Base-by-base conservation (phyloP, 2,329 filamentous ascomycete genomes). In the Colletotrichum limetticola region DNA sequence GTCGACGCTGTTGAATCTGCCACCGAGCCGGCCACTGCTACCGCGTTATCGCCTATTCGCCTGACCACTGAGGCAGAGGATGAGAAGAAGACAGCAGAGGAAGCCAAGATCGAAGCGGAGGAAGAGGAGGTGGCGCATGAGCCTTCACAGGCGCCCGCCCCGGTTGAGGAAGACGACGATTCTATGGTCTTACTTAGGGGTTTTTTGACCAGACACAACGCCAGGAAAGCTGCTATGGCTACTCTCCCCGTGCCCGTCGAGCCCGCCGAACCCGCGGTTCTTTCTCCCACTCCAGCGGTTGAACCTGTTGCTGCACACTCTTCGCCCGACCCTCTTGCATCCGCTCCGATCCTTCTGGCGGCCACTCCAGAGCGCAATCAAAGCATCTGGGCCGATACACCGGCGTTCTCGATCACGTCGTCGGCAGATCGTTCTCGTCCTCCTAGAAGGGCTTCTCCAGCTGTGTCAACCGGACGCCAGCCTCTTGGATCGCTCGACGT, bases 401-500 rank as follows among this genome's bases (percentile, higher is more conserved):
- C 60, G 0, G 35, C 28, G 6, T 72, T 72, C 60, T 70, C 70
- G 7, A 32, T 57, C 26, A 49, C 26, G 4, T 49, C 68, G 4
- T 62, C 68, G 3, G 26, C 68, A 12, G 68, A 71, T 2, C 63
- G 68, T 14, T 22, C 56, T 58, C 24, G 22, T 14, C 7, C 9
- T 46, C 16, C n/a, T 8, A 32, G 32, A 26, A 61, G 46, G 37
- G 66, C 49, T 1, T 72, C 66, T 28, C 61, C 66, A 3, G 66
- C 55, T 5, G 9, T 24, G 3, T 72, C 70, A 11, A 16, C 56
- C 35, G 46, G 32, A 22, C 71, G 71, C n/a, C 68, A 37, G n/a
- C 82, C 83, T 16, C 78, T 84, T 16, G 78, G 78, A 30, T 75
- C 76, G 19, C 83, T 79, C 76, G 82, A 83, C 61, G 69, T 76